Base-by-base conservation (phyloP, 2,329 filamentous ascomycete species). In the Diaporthe vaccinii region DNA sequence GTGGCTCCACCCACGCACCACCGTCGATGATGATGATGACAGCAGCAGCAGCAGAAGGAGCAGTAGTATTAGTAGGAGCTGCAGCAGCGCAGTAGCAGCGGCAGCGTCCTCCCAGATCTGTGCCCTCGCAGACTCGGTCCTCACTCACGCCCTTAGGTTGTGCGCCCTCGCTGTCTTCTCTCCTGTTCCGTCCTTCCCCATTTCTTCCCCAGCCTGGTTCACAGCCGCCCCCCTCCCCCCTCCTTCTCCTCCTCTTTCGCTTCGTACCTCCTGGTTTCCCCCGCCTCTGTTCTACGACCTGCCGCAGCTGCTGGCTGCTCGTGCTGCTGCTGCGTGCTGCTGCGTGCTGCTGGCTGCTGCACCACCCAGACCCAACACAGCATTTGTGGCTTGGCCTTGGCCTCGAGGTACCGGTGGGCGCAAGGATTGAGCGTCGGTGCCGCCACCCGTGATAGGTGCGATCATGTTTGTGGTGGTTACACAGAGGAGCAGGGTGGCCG, bases 121-220 rank as follows among this genome's bases (percentile, higher is more conserved):
- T 68, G 31, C 22, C 46, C 65, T 68, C 46, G 46, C 46, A 53
- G 34, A 12, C 65, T 20, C 28, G 65, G 44, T 28, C 34, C n/a
- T 68, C 65, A 68, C n/a, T 68, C 65, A 68, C 65, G 65, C 46
- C 46, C 65, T 68, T 68, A 68, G 65, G 65, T 51, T 68, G 65
- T 68, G 65, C 65, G 31, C 65, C 65, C 65, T 68, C 65, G 65
- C 65, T 28, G 46, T 68, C 46, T 68, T 20, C 65, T 53, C 65
- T 46, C 53, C 62, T 46, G 36, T 68, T 53, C 65, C 46, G 65
- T 22, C 31, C 65, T 68, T 46, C 65, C 46, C 31, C 65, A 68
- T 53, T 34, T 34, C 28, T 68, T 68, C 46, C 46, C 44, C 65
- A 68, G 34, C 22, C 46, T 68, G 46, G 65, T 9, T 36, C 65